Base-by-base conservation (phyloP, 192 early-diverging fungal species). In the Glomus cerebriforme region DNA sequence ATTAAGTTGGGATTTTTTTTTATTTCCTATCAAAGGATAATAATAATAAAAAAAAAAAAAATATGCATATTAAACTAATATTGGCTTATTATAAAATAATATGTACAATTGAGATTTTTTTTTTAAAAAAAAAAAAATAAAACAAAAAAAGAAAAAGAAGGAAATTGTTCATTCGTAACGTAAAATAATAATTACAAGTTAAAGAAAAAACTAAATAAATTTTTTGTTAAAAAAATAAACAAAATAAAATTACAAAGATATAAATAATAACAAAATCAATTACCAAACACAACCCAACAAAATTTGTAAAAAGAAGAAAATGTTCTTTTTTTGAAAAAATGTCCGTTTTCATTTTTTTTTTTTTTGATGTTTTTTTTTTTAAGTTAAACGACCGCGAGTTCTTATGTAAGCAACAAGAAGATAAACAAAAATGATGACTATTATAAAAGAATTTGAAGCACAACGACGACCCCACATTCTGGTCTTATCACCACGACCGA, bases 381-480 rank as follows among this genome's bases (percentile, higher is more conserved):
- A 60, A 7, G 59, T 60, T 22, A 24, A 64, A 31, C 71, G 74
- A 75, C 65, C 65, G 5, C 35, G 24, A 32, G 77, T 78, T 68
- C 77, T 66, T n/a, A 68, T 35, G 47, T 68, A 78, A 49, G 64
- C 77, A 26, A 68, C 49, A 17, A 68, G 22, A 15, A 78, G n/a
- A 69, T 78, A 78, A 47, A 45, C 24, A 13, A 68, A 78, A n/a
- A 78, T 22, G 9, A 32, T 13, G 1, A 54, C 26, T 19, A 78
- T 27, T 13, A 78, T 19, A 7, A 78, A 26, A 35, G 77, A 78
- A 78, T 78, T 78, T 7, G 27, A 58, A 31, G 47, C 43, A 68
- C 77, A 78, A n/a, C 65, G 63, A 32, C 39, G 37, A 15, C 64
- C 77, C 77, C 77, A 78, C 31, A 24, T 32, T 58, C 65, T 78